These are phyloP conservation scores for Schrenkiella parvula DNA, from an alignment of 345 rosid genomes.

Conservation along the genomic window DNA sequence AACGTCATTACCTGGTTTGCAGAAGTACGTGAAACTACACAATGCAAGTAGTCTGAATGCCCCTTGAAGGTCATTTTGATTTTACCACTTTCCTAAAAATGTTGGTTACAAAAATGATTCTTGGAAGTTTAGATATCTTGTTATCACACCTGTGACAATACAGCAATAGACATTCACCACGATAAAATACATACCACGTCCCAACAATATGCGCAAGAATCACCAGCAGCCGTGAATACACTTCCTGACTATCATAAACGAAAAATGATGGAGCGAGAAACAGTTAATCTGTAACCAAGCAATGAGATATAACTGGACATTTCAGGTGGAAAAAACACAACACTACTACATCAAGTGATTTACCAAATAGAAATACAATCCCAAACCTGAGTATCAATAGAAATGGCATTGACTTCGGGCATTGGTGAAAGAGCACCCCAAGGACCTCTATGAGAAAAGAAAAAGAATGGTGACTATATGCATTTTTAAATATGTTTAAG, in stretches of 20 bases:
- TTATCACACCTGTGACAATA: neutral
- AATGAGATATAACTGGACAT: neutral
- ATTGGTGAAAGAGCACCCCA: slow-evolving; percentile 95
- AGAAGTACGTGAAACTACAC: slow-evolving; percentile 64
- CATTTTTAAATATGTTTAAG: neutral
- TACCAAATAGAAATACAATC: neutral
- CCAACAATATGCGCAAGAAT: slow-evolving; percentile 95
- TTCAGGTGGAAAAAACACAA: neutral
- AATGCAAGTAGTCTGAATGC: slow-evolving; percentile 83
- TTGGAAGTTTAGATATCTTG: neutral
- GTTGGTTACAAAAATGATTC: neutral
- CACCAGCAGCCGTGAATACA: slow-evolving; percentile 86
- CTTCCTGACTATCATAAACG: slow-evolving; percentile 55
- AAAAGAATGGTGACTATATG: slow-evolving; percentile 12
- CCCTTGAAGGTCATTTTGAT: slow-evolving; percentile 81
- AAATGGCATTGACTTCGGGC: slow-evolving; percentile 83
- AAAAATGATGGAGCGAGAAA: neutral
- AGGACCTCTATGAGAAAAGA: slow-evolving; percentile 62
- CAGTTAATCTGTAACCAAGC: neutral
- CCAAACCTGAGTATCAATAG: slow-evolving; percentile 67
- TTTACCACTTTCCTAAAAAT: slow-evolving; percentile 76
- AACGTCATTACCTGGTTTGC: slow-evolving; percentile 60
- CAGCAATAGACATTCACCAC: slow-evolving; percentile 17
- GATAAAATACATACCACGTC: slow-evolving; percentile 75
- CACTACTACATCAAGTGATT: slow-evolving; percentile 1